phyloP scores from a whole-genome alignment of 257 asterid genomes.

The Mitragyna speciosa region DNA sequence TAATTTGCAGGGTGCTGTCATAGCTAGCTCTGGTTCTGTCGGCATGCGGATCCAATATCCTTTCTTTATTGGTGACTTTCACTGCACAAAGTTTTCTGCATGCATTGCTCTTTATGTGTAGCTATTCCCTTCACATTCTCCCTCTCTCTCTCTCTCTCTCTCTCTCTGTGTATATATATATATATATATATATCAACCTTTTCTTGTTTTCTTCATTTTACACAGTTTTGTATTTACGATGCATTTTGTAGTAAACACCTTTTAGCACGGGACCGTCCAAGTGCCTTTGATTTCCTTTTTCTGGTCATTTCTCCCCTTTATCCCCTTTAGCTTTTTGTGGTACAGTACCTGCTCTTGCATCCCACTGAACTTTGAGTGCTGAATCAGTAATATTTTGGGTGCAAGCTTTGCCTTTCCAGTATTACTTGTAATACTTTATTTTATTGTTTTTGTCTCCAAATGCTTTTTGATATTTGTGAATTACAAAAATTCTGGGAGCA shows the following conservation, averaged over 20 bases:
- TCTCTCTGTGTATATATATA: not conserved
- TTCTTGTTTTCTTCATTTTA: not conserved
- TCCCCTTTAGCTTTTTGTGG: not conserved
- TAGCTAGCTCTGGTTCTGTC: constrained; percentile 95
- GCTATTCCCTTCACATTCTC: not conserved
- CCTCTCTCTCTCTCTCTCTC: not conserved
- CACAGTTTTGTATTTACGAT: not conserved
- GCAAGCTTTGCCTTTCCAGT: not conserved
- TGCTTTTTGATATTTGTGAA: not conserved
- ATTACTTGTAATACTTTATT: too few relatives aligned
- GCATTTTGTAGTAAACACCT: not conserved
- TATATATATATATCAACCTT: too few relatives aligned
- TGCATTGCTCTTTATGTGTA: not conserved
- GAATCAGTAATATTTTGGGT: not conserved
- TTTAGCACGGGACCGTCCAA: not conserved
- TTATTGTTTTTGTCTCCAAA: not conserved
- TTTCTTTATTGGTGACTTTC: constrained; percentile 26
- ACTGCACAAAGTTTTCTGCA: not conserved
- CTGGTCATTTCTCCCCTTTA: not conserved
- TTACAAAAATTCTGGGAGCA: not conserved
- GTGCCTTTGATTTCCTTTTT: not conserved
- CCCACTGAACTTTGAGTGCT: not conserved
- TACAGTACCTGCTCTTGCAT: not conserved
- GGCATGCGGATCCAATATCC: constrained; percentile 99
- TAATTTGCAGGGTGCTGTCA: constrained; percentile 91